A percentile compares a stretch with the other conserved stretches of the same genome.
These are phyloP conservation scores for Coriolopsis trogii DNA, from an alignment of 1,284 basidiomycete species.

Conservation along the genomic window DNA sequence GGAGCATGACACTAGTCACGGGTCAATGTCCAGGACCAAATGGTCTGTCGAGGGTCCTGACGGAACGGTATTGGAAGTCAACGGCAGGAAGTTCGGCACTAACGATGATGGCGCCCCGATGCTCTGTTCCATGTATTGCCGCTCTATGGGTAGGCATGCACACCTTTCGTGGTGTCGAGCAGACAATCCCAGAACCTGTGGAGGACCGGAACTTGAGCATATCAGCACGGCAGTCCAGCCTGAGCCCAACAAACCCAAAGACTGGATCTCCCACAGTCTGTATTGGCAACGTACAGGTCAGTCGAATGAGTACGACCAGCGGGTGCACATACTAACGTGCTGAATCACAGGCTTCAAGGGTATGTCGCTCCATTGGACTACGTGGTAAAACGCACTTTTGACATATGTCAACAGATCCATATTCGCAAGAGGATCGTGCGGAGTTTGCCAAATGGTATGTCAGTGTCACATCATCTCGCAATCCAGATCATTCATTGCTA, in stretches of 20 bases:
- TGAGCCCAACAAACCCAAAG: slow-evolving; percentile 48
- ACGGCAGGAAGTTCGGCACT: slow-evolving; percentile 55
- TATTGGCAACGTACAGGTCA: slow-evolving; percentile 59
- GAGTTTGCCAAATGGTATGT: slow-evolving; percentile 61
- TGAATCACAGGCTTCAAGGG: slow-evolving; percentile 41
- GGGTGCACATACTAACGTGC: too few species aligned
- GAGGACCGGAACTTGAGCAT: slow-evolving; percentile 49
- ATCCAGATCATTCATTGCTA: background rate
- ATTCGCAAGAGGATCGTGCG: slow-evolving; percentile 54
- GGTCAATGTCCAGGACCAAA: slow-evolving; percentile 59
- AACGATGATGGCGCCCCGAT: slow-evolving; percentile 67
- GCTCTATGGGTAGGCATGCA: slow-evolving; percentile 52
- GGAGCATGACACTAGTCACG: slow-evolving; percentile 65
- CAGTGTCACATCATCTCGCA: background rate
- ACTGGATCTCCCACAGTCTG: slow-evolving; percentile 56
- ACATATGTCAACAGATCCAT: slow-evolving; percentile 47
- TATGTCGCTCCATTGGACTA: background rate
- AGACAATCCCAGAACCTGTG: slow-evolving; percentile 39
- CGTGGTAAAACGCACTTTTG: background rate
- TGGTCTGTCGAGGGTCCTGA: slow-evolving; percentile 61
- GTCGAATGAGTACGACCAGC: too few species aligned
- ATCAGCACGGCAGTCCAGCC: slow-evolving; percentile 46
- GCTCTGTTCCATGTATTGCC: slow-evolving; percentile 63
- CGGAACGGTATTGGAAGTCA: slow-evolving; percentile 49
- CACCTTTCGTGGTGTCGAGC: slow-evolving; percentile 63